A percentile compares a stretch with the other conserved stretches of the same genome.
phyloP scores from a whole-genome alignment of 768 basidiomycete species.

The Dictyophora rubrovolvata region DNA sequence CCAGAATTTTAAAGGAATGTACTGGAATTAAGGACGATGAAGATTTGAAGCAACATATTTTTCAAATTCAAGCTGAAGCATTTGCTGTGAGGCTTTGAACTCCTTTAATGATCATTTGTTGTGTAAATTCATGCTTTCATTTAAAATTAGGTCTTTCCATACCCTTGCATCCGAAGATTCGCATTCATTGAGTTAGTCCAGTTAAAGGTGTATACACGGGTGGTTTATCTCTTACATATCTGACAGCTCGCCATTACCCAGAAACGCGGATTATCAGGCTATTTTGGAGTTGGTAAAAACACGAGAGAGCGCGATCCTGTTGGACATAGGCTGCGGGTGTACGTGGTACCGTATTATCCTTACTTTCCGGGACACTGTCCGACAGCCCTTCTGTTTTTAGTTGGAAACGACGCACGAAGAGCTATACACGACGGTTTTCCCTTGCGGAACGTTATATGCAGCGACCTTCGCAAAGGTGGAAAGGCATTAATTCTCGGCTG shows the following conservation, averaged over 20 bases:
- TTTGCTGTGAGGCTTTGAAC: constrained; percentile 19
- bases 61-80: constrained; percentile 24
- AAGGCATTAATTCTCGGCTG: not conserved
- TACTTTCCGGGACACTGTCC: constrained; percentile 18
- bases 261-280: constrained; percentile 12
- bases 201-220: no score
- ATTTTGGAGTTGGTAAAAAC: constrained; percentile 28
- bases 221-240: no score
- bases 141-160: not conserved
- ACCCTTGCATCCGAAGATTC: constrained; percentile 17
- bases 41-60: constrained; percentile 23
- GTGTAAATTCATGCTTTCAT: not conserved
- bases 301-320: constrained; percentile 26
- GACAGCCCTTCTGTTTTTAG: not conserved
- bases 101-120: not conserved
- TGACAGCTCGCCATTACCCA: constrained; percentile 10
- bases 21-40: constrained; percentile 23
- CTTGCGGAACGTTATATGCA: constrained; percentile 7
- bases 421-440: constrained; percentile 10
- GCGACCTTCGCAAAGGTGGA: constrained; percentile 10
- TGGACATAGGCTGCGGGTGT: constrained; percentile 41
- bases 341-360: constrained; percentile 10
- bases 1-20: constrained; percentile 20
- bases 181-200: constrained; percentile 14
- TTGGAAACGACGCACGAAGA: constrained; percentile 9